phyloP scores from a whole-genome alignment of 1,139 yeast species.

The Trichomonascaceae sp. region DNA sequence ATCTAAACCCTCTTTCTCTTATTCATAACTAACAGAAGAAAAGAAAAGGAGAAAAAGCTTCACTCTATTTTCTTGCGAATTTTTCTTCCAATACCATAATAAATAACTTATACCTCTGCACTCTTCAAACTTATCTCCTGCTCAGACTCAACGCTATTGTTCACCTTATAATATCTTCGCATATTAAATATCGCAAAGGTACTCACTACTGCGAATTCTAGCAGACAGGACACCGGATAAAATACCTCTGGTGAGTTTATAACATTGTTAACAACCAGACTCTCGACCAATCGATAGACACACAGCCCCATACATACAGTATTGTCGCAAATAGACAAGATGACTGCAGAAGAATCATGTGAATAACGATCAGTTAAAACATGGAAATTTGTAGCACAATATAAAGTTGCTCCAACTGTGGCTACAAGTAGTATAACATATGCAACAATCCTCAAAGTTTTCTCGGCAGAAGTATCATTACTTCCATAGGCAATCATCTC shows the following conservation, averaged over 20 bases:
- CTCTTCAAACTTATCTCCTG: neutral
- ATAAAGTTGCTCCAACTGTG: neutral
- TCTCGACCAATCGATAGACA: constrained; percentile 1
- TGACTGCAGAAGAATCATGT: neutral
- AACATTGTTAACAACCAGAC: neutral
- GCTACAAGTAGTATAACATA: neutral
- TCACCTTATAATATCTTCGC: neutral
- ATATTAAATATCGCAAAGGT: neutral
- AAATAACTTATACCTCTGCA: neutral
- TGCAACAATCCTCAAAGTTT: neutral
- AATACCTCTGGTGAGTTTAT: constrained; percentile 3
- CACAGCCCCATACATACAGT: neutral
- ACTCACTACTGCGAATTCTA: constrained; percentile 1
- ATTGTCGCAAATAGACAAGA: neutral
- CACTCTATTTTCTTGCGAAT: no score
- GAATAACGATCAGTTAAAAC: neutral
- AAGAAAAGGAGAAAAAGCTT: no score
- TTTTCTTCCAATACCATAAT: no score
- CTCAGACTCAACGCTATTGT: neutral
- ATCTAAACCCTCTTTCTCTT: neutral
- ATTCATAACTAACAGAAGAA: no score
- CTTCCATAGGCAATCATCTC: neutral
- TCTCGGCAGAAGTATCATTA: neutral
- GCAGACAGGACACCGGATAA: constrained; percentile 4
- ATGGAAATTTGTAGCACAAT: neutral